These are phyloP conservation scores for Diaporthe ilicicola DNA, from an alignment of 2,329 filamentous ascomycete species.

Conservation along the genomic window DNA sequence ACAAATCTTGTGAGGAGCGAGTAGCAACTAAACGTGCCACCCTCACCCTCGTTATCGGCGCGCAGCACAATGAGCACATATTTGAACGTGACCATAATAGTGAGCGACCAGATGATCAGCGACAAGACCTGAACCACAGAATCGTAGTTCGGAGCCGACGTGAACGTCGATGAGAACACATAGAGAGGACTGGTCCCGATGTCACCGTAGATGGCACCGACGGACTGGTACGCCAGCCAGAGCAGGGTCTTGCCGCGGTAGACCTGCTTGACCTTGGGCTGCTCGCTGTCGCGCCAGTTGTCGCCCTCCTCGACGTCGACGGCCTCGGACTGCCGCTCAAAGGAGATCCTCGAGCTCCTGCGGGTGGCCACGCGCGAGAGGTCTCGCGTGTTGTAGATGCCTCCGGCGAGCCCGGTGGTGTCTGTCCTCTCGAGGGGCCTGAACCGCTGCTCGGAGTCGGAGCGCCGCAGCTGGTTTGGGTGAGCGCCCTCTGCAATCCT, in stretches of 20 bases:
- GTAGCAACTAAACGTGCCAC: conserved; percentile 73
- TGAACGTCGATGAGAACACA: conserved; percentile 73
- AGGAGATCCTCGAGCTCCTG: conserved; percentile 25
- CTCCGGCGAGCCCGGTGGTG: conserved; percentile 33
- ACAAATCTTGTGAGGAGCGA: conserved; percentile 67
- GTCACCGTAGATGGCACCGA: conserved; percentile 71
- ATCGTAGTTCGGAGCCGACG: conserved; percentile 57
- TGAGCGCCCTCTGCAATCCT: conserved; percentile 33
- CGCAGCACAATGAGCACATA: conserved; percentile 70
- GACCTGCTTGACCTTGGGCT: conserved; percentile 35
- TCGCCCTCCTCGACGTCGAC: conserved; percentile 36
- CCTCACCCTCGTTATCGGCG: conserved; percentile 75
- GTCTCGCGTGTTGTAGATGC: conserved; percentile 35
- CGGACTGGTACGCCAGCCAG: conserved; percentile 67
- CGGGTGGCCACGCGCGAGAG: conserved; percentile 28
- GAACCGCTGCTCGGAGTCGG: conserved; percentile 31
- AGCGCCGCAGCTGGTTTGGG: conserved; percentile 24
- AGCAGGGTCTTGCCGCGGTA: conserved; percentile 35
- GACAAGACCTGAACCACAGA: conserved; percentile 71
- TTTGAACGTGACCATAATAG: conserved; percentile 74
- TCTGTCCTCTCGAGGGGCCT: conserved; percentile 27
- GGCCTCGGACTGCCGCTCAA: conserved; percentile 13
- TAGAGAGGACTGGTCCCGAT: conserved; percentile 66
- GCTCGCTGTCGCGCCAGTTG: conserved; percentile 33
- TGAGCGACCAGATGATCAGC: conserved; percentile 72